Evolutionary conservation across 108 stramenopile species (phyloP), one percentile per base, ranked within the genome.

Genomic region (Conticribra guillardii): DNA sequence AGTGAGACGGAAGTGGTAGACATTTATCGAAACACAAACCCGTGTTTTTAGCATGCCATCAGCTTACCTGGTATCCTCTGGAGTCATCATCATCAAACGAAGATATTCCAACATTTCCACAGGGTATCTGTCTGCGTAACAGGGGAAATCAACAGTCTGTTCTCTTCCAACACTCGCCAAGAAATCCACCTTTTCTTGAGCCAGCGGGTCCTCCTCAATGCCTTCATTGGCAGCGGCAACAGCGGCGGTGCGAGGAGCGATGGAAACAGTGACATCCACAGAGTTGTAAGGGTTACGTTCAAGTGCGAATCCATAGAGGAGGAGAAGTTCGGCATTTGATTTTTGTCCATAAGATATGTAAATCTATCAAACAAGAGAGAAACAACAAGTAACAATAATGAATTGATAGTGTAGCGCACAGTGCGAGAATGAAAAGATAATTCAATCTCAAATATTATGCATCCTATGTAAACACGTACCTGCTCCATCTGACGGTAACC

Each of bases 261-360:
- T 90, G 9, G 87, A 84, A 4, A 97, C 92, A 9, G 91, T 95
- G 29, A 98, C 89, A 69, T 97, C 96, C 15, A 97, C 97, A 4
- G 93, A 93, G 66, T 98, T 97, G 92, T 89, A 98, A 0, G 97
- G 97, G 58, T 98, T 97, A 24, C 97, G 82, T 69, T 98, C 97
- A 0, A 97, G 83, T 5, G 96, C 94, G 74, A 98, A 98, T 37
- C 97, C 96, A 67, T 98, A 98, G 0, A 98, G 79, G 15, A 98
- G 79, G 15, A 98, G 67, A 3, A 98, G 85, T 63, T 98, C 96
- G 21, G 93, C 91, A 68, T 97, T 98, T n/a, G 94, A 87, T 67
- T 96, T 96, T 31, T 90, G 95, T 5, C 97, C 97, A 64, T 98
- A 98, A 16, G 90, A 91, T 52, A 97, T 97, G 74, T 93, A 96